Conservation (phyloP, 768 basidiomycete genomes). For the Suillus bovinus region DNA sequence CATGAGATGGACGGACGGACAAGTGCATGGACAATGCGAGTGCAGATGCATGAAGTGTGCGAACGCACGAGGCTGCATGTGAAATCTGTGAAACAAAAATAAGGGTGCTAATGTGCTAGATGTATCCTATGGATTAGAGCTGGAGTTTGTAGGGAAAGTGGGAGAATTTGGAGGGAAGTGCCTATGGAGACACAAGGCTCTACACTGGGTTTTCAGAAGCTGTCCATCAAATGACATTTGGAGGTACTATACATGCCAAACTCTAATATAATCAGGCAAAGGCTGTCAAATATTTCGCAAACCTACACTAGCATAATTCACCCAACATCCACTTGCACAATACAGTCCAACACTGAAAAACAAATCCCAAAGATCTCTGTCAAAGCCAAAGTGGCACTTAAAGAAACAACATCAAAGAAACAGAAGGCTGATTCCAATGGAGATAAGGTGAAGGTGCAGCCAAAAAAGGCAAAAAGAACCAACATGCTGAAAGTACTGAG, state of each 20-base stretch:
- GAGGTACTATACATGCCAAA: too few relatives aligned
- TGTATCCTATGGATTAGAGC: too few relatives aligned
- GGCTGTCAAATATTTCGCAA: neutral
- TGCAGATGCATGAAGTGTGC: too few relatives aligned
- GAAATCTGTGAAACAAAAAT: too few relatives aligned
- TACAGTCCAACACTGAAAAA: neutral
- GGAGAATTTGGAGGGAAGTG: too few relatives aligned
- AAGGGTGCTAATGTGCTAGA: too few relatives aligned
- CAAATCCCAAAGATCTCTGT: slow-evolving; percentile 4
- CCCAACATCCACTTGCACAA: slow-evolving; percentile 1
- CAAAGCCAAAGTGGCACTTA: neutral
- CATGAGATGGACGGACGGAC: too few relatives aligned
- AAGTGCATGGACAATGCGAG: too few relatives aligned
- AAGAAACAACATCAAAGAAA: neutral
- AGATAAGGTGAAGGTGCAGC: neutral
- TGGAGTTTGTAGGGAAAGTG: too few relatives aligned
- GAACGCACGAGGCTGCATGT: too few relatives aligned
- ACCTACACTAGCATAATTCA: neutral
- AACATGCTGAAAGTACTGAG: neutral
- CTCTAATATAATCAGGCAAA: neutral
- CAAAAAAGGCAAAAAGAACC: neutral
- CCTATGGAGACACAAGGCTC: too few relatives aligned
- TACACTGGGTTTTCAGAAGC: neutral
- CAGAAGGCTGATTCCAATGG: neutral
- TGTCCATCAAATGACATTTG: neutral